Base-by-base conservation (phyloP, 257 asterid species). In the Lantana camara region DNA sequence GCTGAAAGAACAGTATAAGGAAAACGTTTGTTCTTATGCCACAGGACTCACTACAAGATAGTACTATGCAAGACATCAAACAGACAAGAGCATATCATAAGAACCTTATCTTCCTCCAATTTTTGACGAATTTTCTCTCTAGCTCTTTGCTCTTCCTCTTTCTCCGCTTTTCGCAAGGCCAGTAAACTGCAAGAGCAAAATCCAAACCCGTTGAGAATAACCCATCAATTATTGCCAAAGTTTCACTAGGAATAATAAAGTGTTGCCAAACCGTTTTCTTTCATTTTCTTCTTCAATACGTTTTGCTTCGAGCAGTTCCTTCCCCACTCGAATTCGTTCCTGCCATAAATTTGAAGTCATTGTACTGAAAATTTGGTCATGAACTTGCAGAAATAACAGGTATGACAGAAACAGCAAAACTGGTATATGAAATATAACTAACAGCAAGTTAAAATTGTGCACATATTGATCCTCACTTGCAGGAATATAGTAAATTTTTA, bases 21-120 rank as follows among this genome's bases (percentile, higher is more conserved):
- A 55, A 63, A 11, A 16, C 73, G 50, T 27, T 50, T 20, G 54
- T 24, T 59, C 30, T 44, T 17, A 67, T 52, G 58, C 22, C 14
- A 27, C 6, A 22, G 29, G 9, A 45, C 29, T 40, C 13, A 47
- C 38, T 57, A 20, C 23, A 51, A 19, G 30, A 63, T 37, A 48
- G 23, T 1, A 47, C 70, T 49, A 54, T 46, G n/a, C 53, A 34
- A 62, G 20, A 59, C n/a, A 59, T 34, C 14, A 27, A 48, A 30
- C 41, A 70, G 27, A 11, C 63, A 66, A n/a, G 40, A 29, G 61
- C 22, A 34, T 53, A 64, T 60, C 47, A 57, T 42, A 29, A 46
- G 72, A 61, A 94, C 99, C 99, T 86, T 94, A 74, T 90, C 99
- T 79, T 94, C 96, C 76, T 88, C 99, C 85, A 94, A 75, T 63